Base-by-base conservation (phyloP, 768 basidiomycete species). In the Postia placenta region DNA sequence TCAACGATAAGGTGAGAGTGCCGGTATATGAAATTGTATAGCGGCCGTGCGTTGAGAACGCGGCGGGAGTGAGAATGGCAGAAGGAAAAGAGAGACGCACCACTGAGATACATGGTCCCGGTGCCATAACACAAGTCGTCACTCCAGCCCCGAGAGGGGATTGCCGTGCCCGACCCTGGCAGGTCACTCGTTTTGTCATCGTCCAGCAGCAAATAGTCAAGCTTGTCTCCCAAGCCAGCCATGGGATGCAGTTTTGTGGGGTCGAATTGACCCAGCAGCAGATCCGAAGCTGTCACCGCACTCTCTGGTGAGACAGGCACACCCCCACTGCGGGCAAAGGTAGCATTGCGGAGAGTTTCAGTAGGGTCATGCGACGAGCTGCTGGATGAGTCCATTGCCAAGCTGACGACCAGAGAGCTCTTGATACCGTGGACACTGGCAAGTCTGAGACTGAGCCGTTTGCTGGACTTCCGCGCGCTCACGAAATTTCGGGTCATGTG, bases 71-170 rank as follows among this genome's bases (percentile, higher is more conserved):
- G 48, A 47, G 37, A n/a, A 42, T 40, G 49, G 35, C 51, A 51
- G 20, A 52, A 57, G 62, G 54, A 51, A 45, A 51, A 48, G 59
- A 58, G 47, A 56, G 49, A 84, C 91, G 65, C 65, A 97, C 95
- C 95, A 68, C 88, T 79, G 49, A 99, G 83, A 82, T 99, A 99
- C 74, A 93, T 96, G 57, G 94, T 94, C 55, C 96, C 96, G 61
- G 94, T 97, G 63, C 96, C 96, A 71, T 98, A 97, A 80, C 93
- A 97, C 52, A 99, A 72, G 74, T 99, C 96, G 74, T 99, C 96
- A 72, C 92, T 90, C 94, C 92, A 98, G 55, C 96, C 93, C 74
- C 96, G 76, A 65, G 86, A 89, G 59, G 94, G 93, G 56, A 99
- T 80, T 50, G 94, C 93, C 52, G 89, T 92, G 59, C 76, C 79